Evolutionary conservation across 2,329 filamentous ascomycete genomes (phyloP).

Genomic region (Ophiobolus disseminans): DNA sequence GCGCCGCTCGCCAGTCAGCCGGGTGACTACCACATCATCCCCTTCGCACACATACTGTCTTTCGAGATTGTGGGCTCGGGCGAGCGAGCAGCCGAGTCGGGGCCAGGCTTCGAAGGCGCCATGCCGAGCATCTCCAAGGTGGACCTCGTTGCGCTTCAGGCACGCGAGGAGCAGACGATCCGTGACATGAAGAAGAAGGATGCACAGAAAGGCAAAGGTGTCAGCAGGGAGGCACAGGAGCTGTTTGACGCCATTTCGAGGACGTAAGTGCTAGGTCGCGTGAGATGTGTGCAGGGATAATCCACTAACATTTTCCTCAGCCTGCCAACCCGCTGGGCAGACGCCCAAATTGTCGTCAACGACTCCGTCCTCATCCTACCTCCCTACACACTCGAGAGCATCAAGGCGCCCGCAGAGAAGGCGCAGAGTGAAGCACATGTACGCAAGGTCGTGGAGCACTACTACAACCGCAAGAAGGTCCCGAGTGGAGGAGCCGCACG

Average conservation of each 20-base stretch:
- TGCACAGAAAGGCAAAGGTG: constrained; percentile 65
- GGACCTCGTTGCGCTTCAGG: constrained; percentile 61
- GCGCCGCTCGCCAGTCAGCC: constrained; percentile 49
- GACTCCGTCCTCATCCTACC: constrained; percentile 66
- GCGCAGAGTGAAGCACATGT: constrained; percentile 52
- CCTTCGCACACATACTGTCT: constrained; percentile 64
- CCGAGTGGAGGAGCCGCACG: constrained; percentile 26
- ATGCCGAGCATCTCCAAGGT: constrained; percentile 58
- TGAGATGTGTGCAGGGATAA: neutral
- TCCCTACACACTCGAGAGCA: constrained; percentile 65
- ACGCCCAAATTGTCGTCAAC: constrained; percentile 65
- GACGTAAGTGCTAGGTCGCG: constrained; percentile 52
- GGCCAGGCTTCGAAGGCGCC: constrained; percentile 54
- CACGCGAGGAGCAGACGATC: constrained; percentile 64
- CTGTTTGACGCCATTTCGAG: constrained; percentile 68
- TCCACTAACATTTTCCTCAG: constrained; percentile 22
- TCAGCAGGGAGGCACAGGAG: constrained; percentile 67
- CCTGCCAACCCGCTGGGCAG: constrained; percentile 66
- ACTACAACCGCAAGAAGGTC: constrained; percentile 52
- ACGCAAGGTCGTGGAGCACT: constrained; percentile 55
- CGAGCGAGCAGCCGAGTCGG: constrained; percentile 43
- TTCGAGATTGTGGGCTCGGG: constrained; percentile 60
- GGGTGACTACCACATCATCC: constrained; percentile 67
- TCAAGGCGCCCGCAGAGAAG: constrained; percentile 54
- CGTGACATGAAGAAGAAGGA: constrained; percentile 64